A percentile compares a stretch with the other conserved stretches of the same genome.
phyloP scores from a whole-genome alignment of 768 basidiomycete species.

The Xanthoconium purpureum region DNA sequence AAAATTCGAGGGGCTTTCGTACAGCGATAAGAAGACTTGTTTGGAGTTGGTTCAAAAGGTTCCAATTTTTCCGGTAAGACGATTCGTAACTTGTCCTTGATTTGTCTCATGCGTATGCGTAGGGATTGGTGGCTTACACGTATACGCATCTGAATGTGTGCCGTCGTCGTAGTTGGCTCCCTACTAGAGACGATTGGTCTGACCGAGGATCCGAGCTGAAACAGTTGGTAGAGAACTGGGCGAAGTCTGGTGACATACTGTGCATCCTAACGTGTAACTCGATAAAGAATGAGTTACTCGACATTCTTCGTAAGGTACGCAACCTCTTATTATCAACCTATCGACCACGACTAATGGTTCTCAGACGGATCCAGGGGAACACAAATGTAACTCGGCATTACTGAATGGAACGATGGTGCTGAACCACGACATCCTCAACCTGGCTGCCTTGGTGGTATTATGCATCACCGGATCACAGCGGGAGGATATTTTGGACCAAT shows the following conservation, averaged over 20 bases:
- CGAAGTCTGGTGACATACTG: neutral
- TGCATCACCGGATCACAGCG: slow-evolving; percentile 9
- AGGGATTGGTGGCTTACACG: slow-evolving; percentile 30
- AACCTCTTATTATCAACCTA: neutral
- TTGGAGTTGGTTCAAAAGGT: slow-evolving; percentile 8
- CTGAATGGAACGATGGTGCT: slow-evolving; percentile 16
- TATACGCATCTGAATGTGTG: slow-evolving; percentile 27
- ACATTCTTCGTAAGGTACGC: slow-evolving; percentile 18
- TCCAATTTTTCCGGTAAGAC: slow-evolving; percentile 26
- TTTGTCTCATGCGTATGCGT: slow-evolving; percentile 1
- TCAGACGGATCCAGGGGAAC: slow-evolving; percentile 12
- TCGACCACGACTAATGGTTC: slow-evolving; percentile 7
- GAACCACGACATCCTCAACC: slow-evolving; percentile 17
- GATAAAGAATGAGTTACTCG: slow-evolving; percentile 12
- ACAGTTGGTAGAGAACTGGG: slow-evolving; percentile 8
- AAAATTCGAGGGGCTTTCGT: slow-evolving; percentile 13
- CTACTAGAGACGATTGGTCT: slow-evolving; percentile 5
- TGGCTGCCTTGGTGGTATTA: slow-evolving; percentile 15
- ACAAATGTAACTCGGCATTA: slow-evolving; percentile 26
- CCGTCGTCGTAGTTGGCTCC: slow-evolving; percentile 9
- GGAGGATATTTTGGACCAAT: neutral
- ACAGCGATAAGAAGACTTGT: slow-evolving; percentile 9
- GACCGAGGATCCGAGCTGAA: slow-evolving; percentile 6
- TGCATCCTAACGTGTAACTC: slow-evolving; percentile 14
- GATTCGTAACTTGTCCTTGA: neutral